phyloP scores from a whole-genome alignment of 768 basidiomycete genomes.

The Lenzites betulinus region DNA sequence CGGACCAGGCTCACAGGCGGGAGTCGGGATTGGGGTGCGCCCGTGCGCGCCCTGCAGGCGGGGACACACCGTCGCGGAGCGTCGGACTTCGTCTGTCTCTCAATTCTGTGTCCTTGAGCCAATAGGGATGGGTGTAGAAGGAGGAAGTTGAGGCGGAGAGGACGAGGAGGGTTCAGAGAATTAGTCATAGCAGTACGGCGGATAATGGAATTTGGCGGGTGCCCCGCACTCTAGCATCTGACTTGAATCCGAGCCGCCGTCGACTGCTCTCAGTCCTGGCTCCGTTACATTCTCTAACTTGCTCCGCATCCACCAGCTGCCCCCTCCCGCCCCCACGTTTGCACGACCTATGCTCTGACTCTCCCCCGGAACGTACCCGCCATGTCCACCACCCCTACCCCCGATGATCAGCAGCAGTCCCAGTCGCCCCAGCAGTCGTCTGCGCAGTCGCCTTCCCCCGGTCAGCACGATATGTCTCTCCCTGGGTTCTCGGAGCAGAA shows the following conservation, averaged over 20 bases:
- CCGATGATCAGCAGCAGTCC: conserved; percentile 11
- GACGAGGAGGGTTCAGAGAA: neutral
- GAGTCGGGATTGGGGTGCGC: conserved; percentile 15
- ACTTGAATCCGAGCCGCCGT: neutral
- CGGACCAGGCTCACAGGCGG: neutral
- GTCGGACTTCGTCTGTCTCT: neutral
- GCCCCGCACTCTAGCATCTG: neutral
- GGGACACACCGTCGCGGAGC: conserved; percentile 3
- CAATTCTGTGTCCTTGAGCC: neutral
- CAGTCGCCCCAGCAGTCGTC: neutral
- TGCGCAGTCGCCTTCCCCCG: neutral
- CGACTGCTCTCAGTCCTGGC: neutral
- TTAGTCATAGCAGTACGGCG: conserved; percentile 4
- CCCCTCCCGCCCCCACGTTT: neutral
- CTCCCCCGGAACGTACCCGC: neutral
- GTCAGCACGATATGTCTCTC: neutral
- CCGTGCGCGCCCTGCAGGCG: neutral
- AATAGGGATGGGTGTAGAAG: neutral
- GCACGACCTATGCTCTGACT: neutral
- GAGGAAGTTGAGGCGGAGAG: neutral
- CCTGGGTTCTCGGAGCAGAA: conserved; percentile 8
- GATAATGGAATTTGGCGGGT: conserved; percentile 7
- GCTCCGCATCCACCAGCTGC: neutral
- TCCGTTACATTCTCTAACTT: neutral
- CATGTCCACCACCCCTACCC: neutral